Base-by-base conservation (phyloP, 1,284 basidiomycete genomes). In the Austroboletus niveus region DNA sequence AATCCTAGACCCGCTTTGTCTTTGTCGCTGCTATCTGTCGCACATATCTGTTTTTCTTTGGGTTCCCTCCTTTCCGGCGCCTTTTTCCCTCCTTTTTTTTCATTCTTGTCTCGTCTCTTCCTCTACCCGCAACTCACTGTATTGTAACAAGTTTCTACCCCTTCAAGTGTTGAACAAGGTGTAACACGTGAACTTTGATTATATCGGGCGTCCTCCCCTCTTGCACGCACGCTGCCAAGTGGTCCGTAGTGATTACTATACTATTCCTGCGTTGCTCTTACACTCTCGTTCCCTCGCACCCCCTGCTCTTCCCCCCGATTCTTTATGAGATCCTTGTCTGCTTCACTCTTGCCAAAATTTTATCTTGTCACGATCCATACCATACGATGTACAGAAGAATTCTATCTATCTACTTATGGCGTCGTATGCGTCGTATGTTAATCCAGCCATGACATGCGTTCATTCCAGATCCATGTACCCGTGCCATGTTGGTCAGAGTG, bases 91-190 rank as follows among this genome's bases (percentile, higher is more conserved):
- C 71, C 71, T 65, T 69, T 68, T 62, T 57, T 60, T 63, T 61
- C 53, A 46, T 63, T 61, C 60, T 52, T 55, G 52, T 27, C 54
- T 51, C 47, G 45, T 50, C 47, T 54, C 47, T 55, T 60, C 63
- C 64, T 64, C 67, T 63, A 57, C 55, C 61, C 43, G 60, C 69
- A 72, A 66, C 80, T 79, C 80, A 84, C 76, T 88, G 85, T 87
- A 87, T 84, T 87, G 84, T 87, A 87, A 75, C 80, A 83, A 77
- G 78, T 80, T 74, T 71, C 65, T 66, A 65, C 71, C 74, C 72
- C 69, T 75, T 76, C 73, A 76, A 77, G 71, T 79, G 75, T 80
- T 78, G 75, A 81, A 75, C 69, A 63, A 70, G 71, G 67, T 73
- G 65, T 72, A 71, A 68, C 60, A 69, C 69, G 58, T 67, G 74